These are phyloP conservation scores for Mycocentrospora acerina DNA, from an alignment of 2,329 filamentous ascomycete genomes.

Conservation along the genomic window DNA sequence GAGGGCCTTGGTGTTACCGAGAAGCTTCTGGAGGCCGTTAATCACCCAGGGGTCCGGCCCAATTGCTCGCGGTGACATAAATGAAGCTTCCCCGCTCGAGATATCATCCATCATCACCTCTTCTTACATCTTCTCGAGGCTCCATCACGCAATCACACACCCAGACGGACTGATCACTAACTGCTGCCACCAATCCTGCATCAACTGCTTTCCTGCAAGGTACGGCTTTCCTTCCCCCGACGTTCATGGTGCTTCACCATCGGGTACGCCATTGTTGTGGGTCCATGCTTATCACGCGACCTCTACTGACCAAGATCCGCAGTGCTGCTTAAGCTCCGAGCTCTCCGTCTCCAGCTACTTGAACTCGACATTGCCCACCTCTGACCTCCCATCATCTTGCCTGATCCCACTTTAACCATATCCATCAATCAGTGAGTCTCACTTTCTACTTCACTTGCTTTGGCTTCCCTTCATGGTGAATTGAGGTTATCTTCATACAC, in stretches of 20 bases:
- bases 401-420: conserved; percentile 14
- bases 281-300: conserved; percentile 35
- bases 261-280: conserved; percentile 28
- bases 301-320: conserved; percentile 27
- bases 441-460: conserved; percentile 1
- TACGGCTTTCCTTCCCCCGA: conserved; percentile 17
- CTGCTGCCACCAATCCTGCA: not conserved
- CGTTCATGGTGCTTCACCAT: conserved; percentile 17
- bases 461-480: conserved; percentile 1
- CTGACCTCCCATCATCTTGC: conserved; percentile 18
- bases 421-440: conserved; percentile 35
- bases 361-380: conserved; percentile 21
- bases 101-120: conserved; percentile 18
- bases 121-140: conserved; percentile 5
- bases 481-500: conserved; percentile 5
- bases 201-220: conserved; percentile 26
- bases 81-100: conserved; percentile 10
- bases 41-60: too few relatives aligned
- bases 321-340: conserved; percentile 24
- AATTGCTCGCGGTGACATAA: too few relatives aligned
- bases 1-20: too few relatives aligned
- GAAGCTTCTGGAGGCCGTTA: too few relatives aligned
- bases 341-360: conserved; percentile 33
- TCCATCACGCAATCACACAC: conserved; percentile 2
- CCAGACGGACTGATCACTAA: not conserved